A percentile compares a stretch with the other conserved stretches of the same genome.
phyloP scores from a whole-genome alignment of 352 stramenopile species.

The Phytophthora sojae region DNA sequence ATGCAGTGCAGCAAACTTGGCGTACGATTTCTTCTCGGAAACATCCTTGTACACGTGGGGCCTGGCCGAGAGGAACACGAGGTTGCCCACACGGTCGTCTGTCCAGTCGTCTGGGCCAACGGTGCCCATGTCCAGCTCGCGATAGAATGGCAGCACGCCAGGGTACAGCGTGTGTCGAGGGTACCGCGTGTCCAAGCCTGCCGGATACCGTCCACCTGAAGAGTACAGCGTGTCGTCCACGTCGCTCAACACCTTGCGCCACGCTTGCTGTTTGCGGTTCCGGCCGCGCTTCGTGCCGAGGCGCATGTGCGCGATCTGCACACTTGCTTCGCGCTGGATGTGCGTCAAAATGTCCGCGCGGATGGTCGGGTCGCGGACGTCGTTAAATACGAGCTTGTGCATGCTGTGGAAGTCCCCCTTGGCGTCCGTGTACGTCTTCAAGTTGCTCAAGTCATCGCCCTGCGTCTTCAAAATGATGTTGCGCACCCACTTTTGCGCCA shows the following conservation, averaged over 20 bases:
- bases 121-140: slow-evolving; percentile 96
- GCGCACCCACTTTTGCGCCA: slow-evolving; percentile 95
- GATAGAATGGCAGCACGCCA: slow-evolving; percentile 98
- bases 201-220: slow-evolving; percentile 95
- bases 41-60: slow-evolving; percentile 99
- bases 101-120: slow-evolving; percentile 91
- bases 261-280: slow-evolving; percentile 88
- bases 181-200: slow-evolving; percentile 95
- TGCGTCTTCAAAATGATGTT: slow-evolving; percentile 97
- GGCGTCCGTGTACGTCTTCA: slow-evolving; percentile 97
- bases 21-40: slow-evolving; percentile 97
- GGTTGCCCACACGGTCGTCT: slow-evolving; percentile 93
- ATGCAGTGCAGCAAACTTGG: slow-evolving; percentile 96
- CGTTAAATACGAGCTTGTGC: slow-evolving; percentile 98
- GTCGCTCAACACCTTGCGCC: slow-evolving; percentile 98
- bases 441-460: slow-evolving; percentile 95
- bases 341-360: slow-evolving; percentile 96
- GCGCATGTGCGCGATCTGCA: slow-evolving; percentile 95
- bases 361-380: slow-evolving; percentile 90
- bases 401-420: slow-evolving; percentile 98
- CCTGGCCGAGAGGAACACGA: slow-evolving; percentile 98
- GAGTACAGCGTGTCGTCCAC: slow-evolving; percentile 98
- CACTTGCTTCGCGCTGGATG: slow-evolving; percentile 94
- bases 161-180: slow-evolving; percentile 96
- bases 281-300: slow-evolving; percentile 88